Base-by-base conservation (phyloP, 331 rosid species). In the Acacia concinna region DNA sequence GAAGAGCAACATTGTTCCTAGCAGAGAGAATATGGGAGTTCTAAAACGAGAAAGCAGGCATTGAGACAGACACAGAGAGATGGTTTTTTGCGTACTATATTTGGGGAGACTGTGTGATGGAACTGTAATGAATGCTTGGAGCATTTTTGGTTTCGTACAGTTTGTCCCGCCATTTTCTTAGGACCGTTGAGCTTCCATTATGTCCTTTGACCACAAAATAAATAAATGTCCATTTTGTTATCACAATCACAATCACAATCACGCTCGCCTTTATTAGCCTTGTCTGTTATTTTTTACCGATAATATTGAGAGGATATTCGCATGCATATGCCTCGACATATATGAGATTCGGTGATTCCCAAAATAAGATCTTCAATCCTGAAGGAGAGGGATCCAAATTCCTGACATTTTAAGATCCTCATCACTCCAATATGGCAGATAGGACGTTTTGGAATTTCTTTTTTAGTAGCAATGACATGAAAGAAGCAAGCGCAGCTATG, bases 81-180 rank as follows among this genome's bases (percentile, higher is more conserved):
- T 41, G 52, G 18, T 9, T 56, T 23, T 54, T 28, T 56, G 31
- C 31, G 14, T 62, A 80, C 91, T 86, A 85, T 83, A 82, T 88
- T 86, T 85, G 87, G 92, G 49, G 74, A 18, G 34, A 68, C 13
- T 10, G 27, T 23, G 65, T 20, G 32, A 23, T 59, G 32, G 34
- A 59, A 12, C 34, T 59, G 28, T 52, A 52, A 25, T 59, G 65
- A 52, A 25, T 59, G 65, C 14, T 52, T 8, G 27, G 30, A 56
- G 63, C 30, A 56, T 20, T 59, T 68, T 8, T 40, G 52, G 32
- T 40, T 23, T 25, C 71, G 21, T 65, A 51, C 65, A 77, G 69
- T 82, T 91, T 79, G 82, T 85, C 89, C 91, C 94, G 86, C 93
- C 97, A 82, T 88, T 85, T 91, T 88, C 87, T 85, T 82, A 76